Percentiles rank a stretch among this genome's conserved stretches.
Conservation (phyloP, 306 rosid species). For the Pterocarpus santalinus region DNA sequence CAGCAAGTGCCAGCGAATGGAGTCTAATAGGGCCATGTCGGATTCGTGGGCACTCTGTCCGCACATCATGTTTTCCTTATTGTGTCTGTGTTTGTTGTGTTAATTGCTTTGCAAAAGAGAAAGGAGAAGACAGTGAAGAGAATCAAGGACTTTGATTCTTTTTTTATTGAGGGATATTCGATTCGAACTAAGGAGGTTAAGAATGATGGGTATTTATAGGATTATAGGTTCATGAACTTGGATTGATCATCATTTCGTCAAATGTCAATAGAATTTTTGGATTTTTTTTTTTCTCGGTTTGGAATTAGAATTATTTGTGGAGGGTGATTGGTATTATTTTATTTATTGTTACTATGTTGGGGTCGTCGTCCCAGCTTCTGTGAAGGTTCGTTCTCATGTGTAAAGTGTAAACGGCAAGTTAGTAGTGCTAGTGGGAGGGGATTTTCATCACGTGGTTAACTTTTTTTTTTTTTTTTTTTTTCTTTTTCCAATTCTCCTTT, state of each 20-base stretch:
- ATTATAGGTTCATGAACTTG: slow-evolving; percentile 65
- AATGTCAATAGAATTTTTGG: not conserved
- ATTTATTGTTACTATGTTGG: not conserved
- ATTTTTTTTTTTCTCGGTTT: not conserved
- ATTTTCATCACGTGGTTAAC: slow-evolving; percentile 64
- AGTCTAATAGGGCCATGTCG: slow-evolving; percentile 61
- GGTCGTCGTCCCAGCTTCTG: slow-evolving; percentile 41
- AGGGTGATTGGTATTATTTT: slow-evolving; percentile 2
- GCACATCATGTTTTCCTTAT: slow-evolving; percentile 40
- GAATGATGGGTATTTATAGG: slow-evolving; percentile 56
- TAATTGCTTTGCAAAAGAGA: not conserved
- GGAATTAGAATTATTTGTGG: not conserved
- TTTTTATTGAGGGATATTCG: no score
- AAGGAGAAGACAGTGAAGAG: not conserved
- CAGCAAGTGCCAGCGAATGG: slow-evolving; percentile 77
- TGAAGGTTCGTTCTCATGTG: slow-evolving; percentile 73
- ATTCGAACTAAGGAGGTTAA: not conserved
- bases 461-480: slow-evolving; percentile 12
- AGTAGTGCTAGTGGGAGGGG: slow-evolving; percentile 31
- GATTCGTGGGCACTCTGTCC: slow-evolving; percentile 52
- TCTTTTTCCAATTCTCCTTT: not conserved
- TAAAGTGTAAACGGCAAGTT: slow-evolving; percentile 45
- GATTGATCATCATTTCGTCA: not conserved
- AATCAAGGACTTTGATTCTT: not conserved
- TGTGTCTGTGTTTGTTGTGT: not conserved